Base-by-base conservation (phyloP, 2,329 filamentous ascomycete species). In the Ophiostoma angusticollis region DNA sequence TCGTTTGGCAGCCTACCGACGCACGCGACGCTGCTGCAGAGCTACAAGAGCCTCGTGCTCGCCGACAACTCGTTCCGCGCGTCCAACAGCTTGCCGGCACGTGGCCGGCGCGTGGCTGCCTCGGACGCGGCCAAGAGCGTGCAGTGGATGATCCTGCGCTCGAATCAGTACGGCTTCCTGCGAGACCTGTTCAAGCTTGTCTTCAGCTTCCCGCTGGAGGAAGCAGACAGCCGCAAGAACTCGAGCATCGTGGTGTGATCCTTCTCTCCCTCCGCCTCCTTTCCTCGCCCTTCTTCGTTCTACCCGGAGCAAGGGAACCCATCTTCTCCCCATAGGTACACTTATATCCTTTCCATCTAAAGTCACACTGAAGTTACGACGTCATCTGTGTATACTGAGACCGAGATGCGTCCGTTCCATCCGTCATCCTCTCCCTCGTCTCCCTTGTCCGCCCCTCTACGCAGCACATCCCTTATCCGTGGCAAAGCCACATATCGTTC, bases 71-170 rank as follows among this genome's bases (percentile, higher is more conserved):
- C 74, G 0, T 78, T 89, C 54, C 65, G 71, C 9, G 63, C 60
- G 11, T 58, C 63, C 11, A 64, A 62, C 16, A 66, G 65, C 21
- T 61, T 81, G 16, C 78, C 79, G 4, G 49, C 63, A 4, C 61
- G 57, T 43, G 78, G 64, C 40, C 81, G 67, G 48, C 67, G 72
- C 9, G 68, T 82, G 6, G 68, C 66, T 4, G 82, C 84, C 0
- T 60, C 67, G n/a, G 86, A 95, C 49, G 74, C 93, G 45, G 83
- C 82, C 25, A 80, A 79, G 56, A 84, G 83, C 35, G 80, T 94
- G 6, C 67, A 72, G 37, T 80, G 79, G 65, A 83, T 94, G 72
- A 72, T 73, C 37, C 67, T 74, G 41, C 77, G 74, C 27, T 69
- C 70, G 21, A 70, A 74, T 41, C 76, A 86, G 50, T 91, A 91